Conservation (phyloP, 192 early-diverging fungal genomes). For the Entomortierella beljakovae region DNA sequence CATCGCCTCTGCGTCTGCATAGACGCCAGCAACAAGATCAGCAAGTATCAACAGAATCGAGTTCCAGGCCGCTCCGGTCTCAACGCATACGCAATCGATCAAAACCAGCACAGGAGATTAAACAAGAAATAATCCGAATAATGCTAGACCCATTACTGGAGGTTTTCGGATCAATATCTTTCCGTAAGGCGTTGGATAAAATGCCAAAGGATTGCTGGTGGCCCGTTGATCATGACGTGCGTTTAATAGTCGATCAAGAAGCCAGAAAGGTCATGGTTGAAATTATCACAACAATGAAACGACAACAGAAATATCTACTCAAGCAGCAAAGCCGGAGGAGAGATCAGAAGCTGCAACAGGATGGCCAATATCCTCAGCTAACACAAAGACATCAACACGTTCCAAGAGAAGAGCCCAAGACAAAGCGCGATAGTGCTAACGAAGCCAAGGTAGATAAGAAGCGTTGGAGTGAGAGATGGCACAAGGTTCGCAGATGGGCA, state of each 20-base stretch:
- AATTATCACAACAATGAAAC: background rate
- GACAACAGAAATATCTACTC: slow-evolving; percentile 1
- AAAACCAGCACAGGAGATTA: slow-evolving; percentile 16
- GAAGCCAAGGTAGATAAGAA: too few species aligned
- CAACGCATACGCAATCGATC: background rate
- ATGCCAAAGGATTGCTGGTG: slow-evolving; percentile 49
- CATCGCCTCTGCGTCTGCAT: slow-evolving; percentile 1
- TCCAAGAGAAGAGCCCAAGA: background rate
- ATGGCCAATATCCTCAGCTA: background rate
- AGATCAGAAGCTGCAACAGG: too few species aligned
- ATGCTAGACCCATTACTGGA: slow-evolving; percentile 30
- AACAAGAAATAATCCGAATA: slow-evolving; percentile 13
- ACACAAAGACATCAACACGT: background rate
- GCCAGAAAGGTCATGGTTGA: slow-evolving; percentile 32
- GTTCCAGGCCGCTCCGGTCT: background rate
- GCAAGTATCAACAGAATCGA: background rate
- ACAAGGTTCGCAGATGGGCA: background rate
- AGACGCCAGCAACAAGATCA: slow-evolving; percentile 9
- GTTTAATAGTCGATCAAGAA: slow-evolving; percentile 19
- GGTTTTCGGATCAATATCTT: slow-evolving; percentile 25
- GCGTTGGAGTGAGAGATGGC: background rate
- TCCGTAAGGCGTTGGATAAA: slow-evolving; percentile 36
- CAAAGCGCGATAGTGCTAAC: too few species aligned
- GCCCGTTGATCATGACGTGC: slow-evolving; percentile 40
- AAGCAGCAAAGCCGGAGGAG: background rate